These are phyloP conservation scores for Clonostachys rhizophaga DNA, from an alignment of 2,329 filamentous ascomycete genomes.

Conservation along the genomic window DNA sequence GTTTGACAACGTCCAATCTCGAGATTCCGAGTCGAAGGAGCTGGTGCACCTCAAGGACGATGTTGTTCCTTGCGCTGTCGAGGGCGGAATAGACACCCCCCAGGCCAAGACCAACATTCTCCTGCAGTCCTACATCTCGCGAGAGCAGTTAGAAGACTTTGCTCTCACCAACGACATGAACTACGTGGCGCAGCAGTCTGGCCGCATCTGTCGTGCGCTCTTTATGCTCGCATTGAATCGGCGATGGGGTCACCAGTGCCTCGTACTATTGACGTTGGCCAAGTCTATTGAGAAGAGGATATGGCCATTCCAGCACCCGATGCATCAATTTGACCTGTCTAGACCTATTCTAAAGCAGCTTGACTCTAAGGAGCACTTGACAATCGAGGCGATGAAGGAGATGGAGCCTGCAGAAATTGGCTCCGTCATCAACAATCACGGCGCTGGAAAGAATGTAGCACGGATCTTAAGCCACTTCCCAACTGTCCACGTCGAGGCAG, in stretches of 20 bases:
- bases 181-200: constrained; percentile 93
- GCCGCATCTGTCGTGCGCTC: constrained; percentile 86
- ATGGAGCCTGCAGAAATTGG: constrained; percentile 94
- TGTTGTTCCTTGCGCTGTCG: constrained; percentile 72
- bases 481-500: constrained; percentile 82
- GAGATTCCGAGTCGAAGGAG: constrained; percentile 87
- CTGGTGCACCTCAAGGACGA: constrained; percentile 69
- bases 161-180: constrained; percentile 86
- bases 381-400: constrained; percentile 80
- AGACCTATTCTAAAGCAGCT: constrained; percentile 79
- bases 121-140: constrained; percentile 89
- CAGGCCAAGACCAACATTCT: constrained; percentile 96
- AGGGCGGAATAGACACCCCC: constrained; percentile 63
- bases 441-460: constrained; percentile 76
- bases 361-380: constrained; percentile 71
- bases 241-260: constrained; percentile 91
- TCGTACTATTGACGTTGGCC: constrained; percentile 84
- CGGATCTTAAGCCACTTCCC: constrained; percentile 88
- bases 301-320: constrained; percentile 92
- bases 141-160: constrained; percentile 86
- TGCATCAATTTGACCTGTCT: constrained; percentile 91
- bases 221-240: constrained; percentile 98
- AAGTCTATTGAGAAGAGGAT: constrained; percentile 96
- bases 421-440: constrained; percentile 82
- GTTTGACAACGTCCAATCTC: constrained; percentile 92